Evolutionary conservation across 768 basidiomycete species (phyloP).

Genomic region (Chalciporus sphaerocephalus): DNA sequence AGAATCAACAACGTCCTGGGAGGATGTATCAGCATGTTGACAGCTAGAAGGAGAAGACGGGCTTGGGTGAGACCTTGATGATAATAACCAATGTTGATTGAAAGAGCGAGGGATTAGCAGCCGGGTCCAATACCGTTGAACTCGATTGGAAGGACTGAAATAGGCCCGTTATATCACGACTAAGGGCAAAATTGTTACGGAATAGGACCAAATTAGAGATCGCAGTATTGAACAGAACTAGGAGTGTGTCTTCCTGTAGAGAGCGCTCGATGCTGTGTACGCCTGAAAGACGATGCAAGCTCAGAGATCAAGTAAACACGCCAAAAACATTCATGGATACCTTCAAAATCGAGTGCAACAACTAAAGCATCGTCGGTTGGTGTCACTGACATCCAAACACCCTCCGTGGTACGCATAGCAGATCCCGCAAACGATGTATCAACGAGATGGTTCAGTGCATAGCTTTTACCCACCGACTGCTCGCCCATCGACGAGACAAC

Average conservation of each 20-base stretch:
- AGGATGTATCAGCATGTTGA: neutral
- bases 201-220: conserved; percentile 65
- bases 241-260: conserved; percentile 57
- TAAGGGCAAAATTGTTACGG: conserved; percentile 62
- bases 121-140: conserved; percentile 52
- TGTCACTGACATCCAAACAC: conserved; percentile 64
- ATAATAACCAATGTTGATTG: conserved; percentile 57
- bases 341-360: conserved; percentile 64
- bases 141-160: conserved; percentile 61
- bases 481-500: conserved; percentile 69
- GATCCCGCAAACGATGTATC: conserved; percentile 64
- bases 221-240: conserved; percentile 63
- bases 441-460: conserved; percentile 53
- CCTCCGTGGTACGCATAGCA: conserved; percentile 61
- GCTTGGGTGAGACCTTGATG: conserved; percentile 42
- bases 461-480: conserved; percentile 63
- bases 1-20: conserved; percentile 53
- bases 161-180: conserved; percentile 54
- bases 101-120: conserved; percentile 55
- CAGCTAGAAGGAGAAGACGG: neutral
- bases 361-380: conserved; percentile 52
- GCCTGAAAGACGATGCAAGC: conserved; percentile 33
- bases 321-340: conserved; percentile 21
- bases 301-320: neutral
- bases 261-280: conserved; percentile 63